Conservation (phyloP, 768 basidiomycete genomes). For the Kwoniella pini region DNA sequence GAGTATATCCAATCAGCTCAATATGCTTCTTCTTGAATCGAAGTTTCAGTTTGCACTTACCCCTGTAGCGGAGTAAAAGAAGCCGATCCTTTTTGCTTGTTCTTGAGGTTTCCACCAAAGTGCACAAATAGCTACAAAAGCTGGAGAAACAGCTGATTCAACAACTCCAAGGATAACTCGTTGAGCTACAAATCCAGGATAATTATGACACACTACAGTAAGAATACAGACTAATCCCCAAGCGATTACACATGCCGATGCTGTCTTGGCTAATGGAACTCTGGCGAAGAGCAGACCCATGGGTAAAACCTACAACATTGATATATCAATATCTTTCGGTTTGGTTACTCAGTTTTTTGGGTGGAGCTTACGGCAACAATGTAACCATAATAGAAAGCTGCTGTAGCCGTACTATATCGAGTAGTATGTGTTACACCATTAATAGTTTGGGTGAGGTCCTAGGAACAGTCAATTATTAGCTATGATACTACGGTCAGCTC, state of each 20-base stretch:
- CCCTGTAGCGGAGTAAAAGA: constrained; percentile 54
- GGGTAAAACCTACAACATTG: constrained; percentile 39
- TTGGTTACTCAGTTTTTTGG: too few relatives aligned
- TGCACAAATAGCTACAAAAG: constrained; percentile 54
- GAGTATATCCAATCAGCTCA: neutral
- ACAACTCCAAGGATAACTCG: constrained; percentile 49
- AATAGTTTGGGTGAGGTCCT: constrained; percentile 36
- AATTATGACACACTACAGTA: constrained; percentile 41
- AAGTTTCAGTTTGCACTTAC: constrained; percentile 28
- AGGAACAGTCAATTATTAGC: too few relatives aligned
- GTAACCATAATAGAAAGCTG: constrained; percentile 55
- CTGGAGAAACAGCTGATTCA: constrained; percentile 53
- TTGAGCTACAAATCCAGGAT: constrained; percentile 49
- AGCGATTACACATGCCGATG: constrained; percentile 33
- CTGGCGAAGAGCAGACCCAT: constrained; percentile 46
- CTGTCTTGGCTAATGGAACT: constrained; percentile 35
- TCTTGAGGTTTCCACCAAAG: constrained; percentile 56
- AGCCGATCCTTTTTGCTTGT: constrained; percentile 52
- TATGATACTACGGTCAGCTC: neutral
- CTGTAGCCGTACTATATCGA: constrained; percentile 51
- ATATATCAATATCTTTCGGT: too few relatives aligned
- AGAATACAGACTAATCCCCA: constrained; percentile 51
- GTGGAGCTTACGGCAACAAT: constrained; percentile 36
- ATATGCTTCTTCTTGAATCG: neutral
- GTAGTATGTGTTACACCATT: constrained; percentile 45